Evolutionary conservation across 176 grass and related monocot genomes (phyloP), one percentile per base, ranked within the genome.

Genomic region (Oryza punctata): DNA sequence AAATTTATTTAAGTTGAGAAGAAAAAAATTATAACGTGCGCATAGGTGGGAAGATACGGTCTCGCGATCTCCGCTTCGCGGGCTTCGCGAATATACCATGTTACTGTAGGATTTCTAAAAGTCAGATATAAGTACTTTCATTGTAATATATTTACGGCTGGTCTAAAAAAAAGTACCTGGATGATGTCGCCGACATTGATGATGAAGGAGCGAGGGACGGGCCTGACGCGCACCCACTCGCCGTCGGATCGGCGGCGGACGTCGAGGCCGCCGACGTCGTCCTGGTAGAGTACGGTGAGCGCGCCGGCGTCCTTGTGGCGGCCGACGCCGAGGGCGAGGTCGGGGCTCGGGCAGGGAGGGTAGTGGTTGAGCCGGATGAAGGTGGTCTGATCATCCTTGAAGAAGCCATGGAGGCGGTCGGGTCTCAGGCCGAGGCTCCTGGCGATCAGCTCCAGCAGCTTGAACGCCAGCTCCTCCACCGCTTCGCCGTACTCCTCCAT

Each of bases 351-450:
- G 79, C 95, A 97, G 12, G 92, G 92, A 13, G 92, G 95, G 75
- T 97, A 97, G 86, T 97, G 88, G 49, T 97, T 97, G 12, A 97
- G 84, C 14, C 95, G 84, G 57, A 97, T 57, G 85, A 94, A 89
- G 21, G 84, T 89, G 33, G 78, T 88, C 74, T 92, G 83, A 18
- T 91, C 75, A 37, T 82, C 67, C 50, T 54, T 54, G 80, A 97
- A 97, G 90, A 93, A 97, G 61, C 86, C 52, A 57, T 86, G 41
- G 24, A 97, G 72, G 12, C 92, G 45, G 66, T 91, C 88, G 0
- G 90, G 76, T 1, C 30, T 41, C 25, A 97, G 81, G 43, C 79
- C 77, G 32, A 97, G 75, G 81, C 86, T 93, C 23, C 90, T 86
- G 14, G 95, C 84, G 40, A 97, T 94, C 69, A 94, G 90, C 78